These are phyloP conservation scores for Eutrema salsugineum DNA, from an alignment of 441 rosid species.

Conservation along the genomic window DNA sequence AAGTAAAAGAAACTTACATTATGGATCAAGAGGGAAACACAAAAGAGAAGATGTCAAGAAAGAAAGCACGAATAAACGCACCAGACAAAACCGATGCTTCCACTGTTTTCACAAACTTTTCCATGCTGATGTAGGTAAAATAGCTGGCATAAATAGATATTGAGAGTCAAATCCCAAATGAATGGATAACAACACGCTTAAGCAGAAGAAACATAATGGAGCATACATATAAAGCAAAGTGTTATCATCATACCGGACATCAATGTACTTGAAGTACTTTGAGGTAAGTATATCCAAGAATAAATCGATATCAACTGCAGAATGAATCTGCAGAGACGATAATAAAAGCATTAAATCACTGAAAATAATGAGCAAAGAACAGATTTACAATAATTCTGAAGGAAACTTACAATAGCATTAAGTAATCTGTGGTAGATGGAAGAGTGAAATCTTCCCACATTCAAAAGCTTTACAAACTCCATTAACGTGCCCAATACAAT, in stretches of 20 bases:
- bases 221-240: not conserved
- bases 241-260: conserved; percentile 56
- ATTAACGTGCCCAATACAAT: conserved; percentile 73
- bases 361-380: not conserved
- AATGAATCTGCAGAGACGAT: conserved; percentile 47
- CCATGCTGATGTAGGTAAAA: conserved; percentile 79
- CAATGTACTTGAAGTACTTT: conserved; percentile 79
- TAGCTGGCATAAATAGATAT: conserved; percentile 43
- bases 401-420: conserved; percentile 54
- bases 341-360: not conserved
- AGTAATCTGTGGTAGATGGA: conserved; percentile 68
- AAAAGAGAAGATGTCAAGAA: not conserved
- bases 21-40: not conserved
- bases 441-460: conserved; percentile 68
- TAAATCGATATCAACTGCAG: conserved; percentile 38
- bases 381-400: not conserved
- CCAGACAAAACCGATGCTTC: conserved; percentile 44
- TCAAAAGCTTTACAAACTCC: conserved; percentile 81
- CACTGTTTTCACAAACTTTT: conserved; percentile 54
- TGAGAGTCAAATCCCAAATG: not conserved
- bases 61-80: conserved; percentile 15
- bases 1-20: not conserved
- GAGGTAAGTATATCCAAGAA: conserved; percentile 50
- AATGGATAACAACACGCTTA: not conserved
- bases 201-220: not conserved